Percentiles rank a stretch among this genome's conserved stretches.
Conservation (phyloP, 78 protist genomes). For the Dictyostelium intermedium region DNA sequence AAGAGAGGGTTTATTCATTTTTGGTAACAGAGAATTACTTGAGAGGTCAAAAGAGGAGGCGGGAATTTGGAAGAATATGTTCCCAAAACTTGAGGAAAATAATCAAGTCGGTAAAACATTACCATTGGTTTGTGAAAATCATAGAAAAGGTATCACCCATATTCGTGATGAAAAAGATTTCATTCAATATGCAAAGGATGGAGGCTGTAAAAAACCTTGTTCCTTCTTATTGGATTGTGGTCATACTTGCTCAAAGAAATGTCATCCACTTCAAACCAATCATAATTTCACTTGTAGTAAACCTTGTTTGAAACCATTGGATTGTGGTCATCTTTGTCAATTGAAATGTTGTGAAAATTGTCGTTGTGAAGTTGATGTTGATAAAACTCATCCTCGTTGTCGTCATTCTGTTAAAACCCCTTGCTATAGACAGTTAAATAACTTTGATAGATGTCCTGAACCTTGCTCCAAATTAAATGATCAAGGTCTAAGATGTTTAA, state of each 20-base stretch:
- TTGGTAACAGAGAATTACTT: conserved; percentile 86
- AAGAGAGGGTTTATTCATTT: conserved; percentile 95
- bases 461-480: background rate
- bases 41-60: conserved; percentile 55
- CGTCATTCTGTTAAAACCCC: background rate
- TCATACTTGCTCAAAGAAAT: background rate
- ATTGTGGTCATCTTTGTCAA: conserved; percentile 75
- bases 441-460: background rate
- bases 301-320: conserved; percentile 10
- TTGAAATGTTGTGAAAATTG: conserved; percentile 3
- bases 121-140: conserved; percentile 73
- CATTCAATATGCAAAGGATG: background rate
- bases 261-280: background rate
- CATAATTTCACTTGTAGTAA: conserved; percentile 74
- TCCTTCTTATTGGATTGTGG: background rate
- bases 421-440: background rate
- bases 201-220: background rate
- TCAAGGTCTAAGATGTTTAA: background rate
- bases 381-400: background rate
- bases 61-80: conserved; percentile 48
- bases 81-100: conserved; percentile 73
- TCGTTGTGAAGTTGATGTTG: background rate
- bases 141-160: background rate
- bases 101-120: conserved; percentile 76
- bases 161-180: background rate